Base-by-base conservation (phyloP, 441 rosid species). In the Arabidopsis hybrid region DNA sequence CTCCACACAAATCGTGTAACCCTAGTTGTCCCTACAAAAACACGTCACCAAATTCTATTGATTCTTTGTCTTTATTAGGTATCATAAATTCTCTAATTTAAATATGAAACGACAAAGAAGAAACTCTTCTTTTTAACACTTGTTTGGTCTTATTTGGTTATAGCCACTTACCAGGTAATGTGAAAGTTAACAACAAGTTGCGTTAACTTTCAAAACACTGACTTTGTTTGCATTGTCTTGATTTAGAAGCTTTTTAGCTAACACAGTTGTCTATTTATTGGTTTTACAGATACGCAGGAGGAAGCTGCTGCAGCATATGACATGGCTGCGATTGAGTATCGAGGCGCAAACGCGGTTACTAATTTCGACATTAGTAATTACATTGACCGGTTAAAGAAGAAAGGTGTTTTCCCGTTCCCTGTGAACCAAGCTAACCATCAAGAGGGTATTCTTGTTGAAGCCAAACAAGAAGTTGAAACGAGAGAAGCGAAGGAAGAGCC, bases 271-370 rank as follows among this genome's bases (percentile, higher is more conserved):
- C 14, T 3, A 46, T 65, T 17, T 60, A 31, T 55, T 67, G 43
- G 39, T 57, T 34, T 52, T 49, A 9, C 46, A 95, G 99, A 89
- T 58, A 92, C 99, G 9, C 96, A 92, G 57, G 97, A 95, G 73
- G 99, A 95, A 78, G 99, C 98, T 11, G 99, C 98, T 0, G 99
- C 88, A 3, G 98, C 99, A 0, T 95, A 95, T 79, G 99, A 95
- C 36, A 85, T 95, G 95, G 98, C 98, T 14, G 99, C 99, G 7
- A 82, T 95, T 17, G 92, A 95, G 66, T 85, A 92, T 70, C 83
- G 99, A 82, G 99, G 99, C 38, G 77, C 88, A 0, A 92, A 89
- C 51, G 98, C 99, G 0, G 97, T 92, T 43, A 92, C 99, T 7
- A 95, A 95, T 77, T 95, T 95, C 69, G 92, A 91, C 80, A 71